Evolutionary conservation across 2,329 filamentous ascomycete genomes (phyloP), one percentile per base, ranked within the genome.

Genomic region (Botryotinia globosa): DNA sequence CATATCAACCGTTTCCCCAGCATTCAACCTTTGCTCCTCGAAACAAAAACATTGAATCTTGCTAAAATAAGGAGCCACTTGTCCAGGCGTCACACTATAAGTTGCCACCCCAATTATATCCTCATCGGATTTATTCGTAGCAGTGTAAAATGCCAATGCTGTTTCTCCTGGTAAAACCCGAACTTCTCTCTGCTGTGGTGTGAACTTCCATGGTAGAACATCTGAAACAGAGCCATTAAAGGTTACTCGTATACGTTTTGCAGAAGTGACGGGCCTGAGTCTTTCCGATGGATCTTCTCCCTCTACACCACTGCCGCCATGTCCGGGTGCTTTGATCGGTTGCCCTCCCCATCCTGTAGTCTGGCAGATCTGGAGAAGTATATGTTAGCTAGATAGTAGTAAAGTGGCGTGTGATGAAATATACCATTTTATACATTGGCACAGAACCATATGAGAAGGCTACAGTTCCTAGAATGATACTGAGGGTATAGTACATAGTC

Each of bases 41-140:
- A 99, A 99, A 83, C 96, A 99, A 83, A 99, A 99, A 81, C 96
- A 99, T 83, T 99, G 96, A 63, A 99, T 99, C 87, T 99, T 99
- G 88, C 93, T 97, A 81, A 99, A 99, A 82, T 99, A 99, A 1
- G 94, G 94, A 61, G 96, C 95, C 62, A 97, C 94, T 83, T 99
- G 96, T 5, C 90, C 96, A 0, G 96, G 96, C 4, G 95, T 98
- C 44, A 99, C 97, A 80, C 93, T 97, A 83, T 99, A 99, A 12
- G 96, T 99, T 18, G 96, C 96, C 61, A 99, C 94, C 65, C 96
- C 96, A 79, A 99, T 98, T 78, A 99, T 98, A 84, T 99, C 97
- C 76, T 92, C 89, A 75, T 93, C 89, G 74, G 92, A 93, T 76
- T 89, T 91, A 85, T 99, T 99, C 72, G 94, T 98, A 20, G 96